phyloP scores from a whole-genome alignment of 2,329 filamentous ascomycete species.

The Colletotrichum chrysophilum region DNA sequence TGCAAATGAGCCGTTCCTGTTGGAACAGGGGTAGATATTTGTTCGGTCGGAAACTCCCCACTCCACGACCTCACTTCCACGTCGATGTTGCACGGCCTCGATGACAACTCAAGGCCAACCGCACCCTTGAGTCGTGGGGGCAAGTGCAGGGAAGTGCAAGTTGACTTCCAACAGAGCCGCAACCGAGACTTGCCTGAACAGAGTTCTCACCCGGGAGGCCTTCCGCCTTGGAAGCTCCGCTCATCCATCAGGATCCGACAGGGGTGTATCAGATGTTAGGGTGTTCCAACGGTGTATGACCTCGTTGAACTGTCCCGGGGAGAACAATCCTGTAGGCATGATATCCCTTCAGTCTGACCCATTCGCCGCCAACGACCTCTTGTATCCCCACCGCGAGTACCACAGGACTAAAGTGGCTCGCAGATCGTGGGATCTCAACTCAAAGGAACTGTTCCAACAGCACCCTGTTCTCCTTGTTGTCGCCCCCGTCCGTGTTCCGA shows the following conservation, averaged over 20 bases:
- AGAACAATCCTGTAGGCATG: background rate
- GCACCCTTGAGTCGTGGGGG: background rate
- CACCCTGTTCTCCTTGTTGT: background rate
- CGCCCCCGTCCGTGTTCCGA: background rate
- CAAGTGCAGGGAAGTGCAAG: background rate
- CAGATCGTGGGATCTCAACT: background rate
- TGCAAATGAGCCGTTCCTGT: background rate
- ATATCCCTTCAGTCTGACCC: background rate
- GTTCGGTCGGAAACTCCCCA: background rate
- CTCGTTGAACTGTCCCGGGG: background rate
- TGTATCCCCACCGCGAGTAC: background rate
- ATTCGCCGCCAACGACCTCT: background rate
- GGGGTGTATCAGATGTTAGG: fast-evolving
- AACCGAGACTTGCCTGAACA: background rate
- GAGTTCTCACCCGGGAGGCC: background rate
- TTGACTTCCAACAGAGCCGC: background rate
- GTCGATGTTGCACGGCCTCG: background rate
- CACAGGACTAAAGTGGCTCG: background rate
- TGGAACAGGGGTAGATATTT: background rate
- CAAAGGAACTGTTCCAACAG: background rate
- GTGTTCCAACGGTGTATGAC: background rate
- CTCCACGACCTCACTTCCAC: background rate
- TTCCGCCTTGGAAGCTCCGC: background rate
- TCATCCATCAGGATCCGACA: background rate
- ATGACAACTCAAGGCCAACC: background rate